A percentile compares a stretch with the other conserved stretches of the same genome.
Evolutionary conservation across 1,284 basidiomycete species (phyloP).

Genomic region (Xanthoconium separans): DNA sequence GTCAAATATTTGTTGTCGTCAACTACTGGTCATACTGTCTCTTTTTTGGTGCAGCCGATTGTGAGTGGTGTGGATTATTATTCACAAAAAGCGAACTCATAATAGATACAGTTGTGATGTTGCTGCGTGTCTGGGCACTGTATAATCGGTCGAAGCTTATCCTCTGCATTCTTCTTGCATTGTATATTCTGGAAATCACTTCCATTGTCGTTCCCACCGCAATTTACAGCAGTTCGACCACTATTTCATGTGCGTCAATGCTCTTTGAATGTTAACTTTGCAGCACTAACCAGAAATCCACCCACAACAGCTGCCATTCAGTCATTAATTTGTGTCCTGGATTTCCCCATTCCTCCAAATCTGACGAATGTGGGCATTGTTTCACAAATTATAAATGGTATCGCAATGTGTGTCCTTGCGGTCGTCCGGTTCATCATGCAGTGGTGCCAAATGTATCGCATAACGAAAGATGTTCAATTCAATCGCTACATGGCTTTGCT

Average conservation of each 20-base stretch:
- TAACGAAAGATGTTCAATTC: neutral
- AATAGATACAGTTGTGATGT: constrained; percentile 1
- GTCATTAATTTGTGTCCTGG: neutral
- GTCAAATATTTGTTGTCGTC: neutral
- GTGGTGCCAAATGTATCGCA: neutral
- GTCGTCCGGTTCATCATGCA: neutral
- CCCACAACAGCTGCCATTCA: neutral
- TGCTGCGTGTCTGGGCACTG: constrained; percentile 10
- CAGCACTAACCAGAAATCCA: neutral
- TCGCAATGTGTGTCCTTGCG: neutral
- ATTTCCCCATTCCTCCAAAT: neutral
- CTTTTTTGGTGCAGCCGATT: neutral
- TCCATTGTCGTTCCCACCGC: neutral
- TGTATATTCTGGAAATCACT: neutral
- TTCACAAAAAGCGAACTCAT: too few relatives aligned
- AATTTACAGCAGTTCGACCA: neutral
- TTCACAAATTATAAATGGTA: neutral
- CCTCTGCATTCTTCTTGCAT: neutral
- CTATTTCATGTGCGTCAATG: neutral
- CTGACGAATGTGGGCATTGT: too few relatives aligned
- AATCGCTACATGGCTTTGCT: neutral
- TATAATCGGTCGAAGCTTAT: constrained; percentile 4
- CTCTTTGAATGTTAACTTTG: neutral
- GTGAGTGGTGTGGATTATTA: constrained; percentile 2
- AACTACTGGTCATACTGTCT: neutral